phyloP scores from a whole-genome alignment of 2,329 filamentous ascomycete species.

The Whalleya microplaca region DNA sequence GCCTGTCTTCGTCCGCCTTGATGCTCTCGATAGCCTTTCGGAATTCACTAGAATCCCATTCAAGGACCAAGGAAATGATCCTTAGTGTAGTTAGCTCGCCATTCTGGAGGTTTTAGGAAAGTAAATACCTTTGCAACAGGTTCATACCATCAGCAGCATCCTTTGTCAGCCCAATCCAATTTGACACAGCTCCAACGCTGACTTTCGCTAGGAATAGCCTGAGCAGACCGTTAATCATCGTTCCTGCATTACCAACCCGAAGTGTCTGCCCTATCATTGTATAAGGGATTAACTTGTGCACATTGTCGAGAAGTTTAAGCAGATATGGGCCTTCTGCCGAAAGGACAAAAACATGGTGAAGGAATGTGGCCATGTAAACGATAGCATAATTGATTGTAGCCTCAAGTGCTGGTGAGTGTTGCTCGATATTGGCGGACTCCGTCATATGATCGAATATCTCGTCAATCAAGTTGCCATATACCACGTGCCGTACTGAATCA shows the following conservation, averaged over 20 bases:
- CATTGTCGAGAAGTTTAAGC: slow-evolving; percentile 69
- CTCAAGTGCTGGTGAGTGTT: slow-evolving; percentile 64
- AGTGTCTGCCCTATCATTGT: slow-evolving; percentile 73
- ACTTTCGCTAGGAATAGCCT: slow-evolving; percentile 76
- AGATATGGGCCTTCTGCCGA: slow-evolving; percentile 78
- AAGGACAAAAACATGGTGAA: slow-evolving; percentile 73
- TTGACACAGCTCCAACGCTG: slow-evolving; percentile 73
- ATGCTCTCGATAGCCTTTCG: slow-evolving; percentile 67
- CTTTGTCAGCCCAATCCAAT: slow-evolving; percentile 76
- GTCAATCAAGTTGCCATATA: slow-evolving; percentile 71
- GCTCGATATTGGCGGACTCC: slow-evolving; percentile 64
- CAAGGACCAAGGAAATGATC: slow-evolving; percentile 73
- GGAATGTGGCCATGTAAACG: slow-evolving; percentile 69
- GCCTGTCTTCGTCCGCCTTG: slow-evolving; percentile 62
- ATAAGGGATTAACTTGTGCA: slow-evolving; percentile 74
- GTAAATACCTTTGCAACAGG: slow-evolving; percentile 62
- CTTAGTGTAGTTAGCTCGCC: slow-evolving; percentile 41
- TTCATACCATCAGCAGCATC: slow-evolving; percentile 81
- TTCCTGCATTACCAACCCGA: slow-evolving; percentile 76
- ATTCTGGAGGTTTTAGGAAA: no score
- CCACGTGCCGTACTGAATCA: slow-evolving; percentile 65
- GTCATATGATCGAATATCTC: slow-evolving; percentile 64
- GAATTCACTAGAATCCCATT: slow-evolving; percentile 74
- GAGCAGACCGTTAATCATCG: slow-evolving; percentile 79
- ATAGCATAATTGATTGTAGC: slow-evolving; percentile 63